Base-by-base conservation (phyloP, 2,329 filamentous ascomycete genomes). In the Apiospora saccharicola region DNA sequence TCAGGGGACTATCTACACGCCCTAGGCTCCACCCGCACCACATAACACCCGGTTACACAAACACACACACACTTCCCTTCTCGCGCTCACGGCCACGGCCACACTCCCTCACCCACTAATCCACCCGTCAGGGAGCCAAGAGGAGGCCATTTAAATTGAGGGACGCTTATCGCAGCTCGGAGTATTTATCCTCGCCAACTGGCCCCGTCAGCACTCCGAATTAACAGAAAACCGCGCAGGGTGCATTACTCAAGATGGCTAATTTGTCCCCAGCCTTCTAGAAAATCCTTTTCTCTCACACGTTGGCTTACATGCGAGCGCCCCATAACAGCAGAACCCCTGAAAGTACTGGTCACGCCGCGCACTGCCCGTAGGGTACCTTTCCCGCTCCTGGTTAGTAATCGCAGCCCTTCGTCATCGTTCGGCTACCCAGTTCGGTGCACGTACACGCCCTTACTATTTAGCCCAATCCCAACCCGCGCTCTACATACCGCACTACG, bases 111-210 rank as follows among this genome's bases (percentile, higher is more conserved):
- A 34, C 53, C 30, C 16, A 37, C 53, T 61, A 43, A 68, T 68
- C 37, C 64, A 68, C 41, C 43, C 64, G 72, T 71, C 68, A 70
- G 72, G 69, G 70, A 73, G 72, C 73, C 73, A 71, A 71, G 72
- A 70, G 67, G 72, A 70, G 69, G 64, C 71, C 72, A 76, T 77
- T 75, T 75, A 77, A 70, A 51, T 79, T 76, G 75, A 78, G 77
- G 72, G 70, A 79, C 75, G 76, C 77, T 79, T 80, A 79, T 79
- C 78, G 78, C 71, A 70, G 74, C 73, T 80, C 78, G 78, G 78
- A 78, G 75, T 75, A 78, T 79, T 80, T 78, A 77, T 74, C 75
- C 76, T 78, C 73, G 76, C 74, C 72, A 75, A 77, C 46, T 51
- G 43, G 68, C 68, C 68, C 68, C 68, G 68, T 70, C 73, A 74